Base-by-base conservation (phyloP, 805 yeast genomes). In the Metschnikowia continentalis region DNA sequence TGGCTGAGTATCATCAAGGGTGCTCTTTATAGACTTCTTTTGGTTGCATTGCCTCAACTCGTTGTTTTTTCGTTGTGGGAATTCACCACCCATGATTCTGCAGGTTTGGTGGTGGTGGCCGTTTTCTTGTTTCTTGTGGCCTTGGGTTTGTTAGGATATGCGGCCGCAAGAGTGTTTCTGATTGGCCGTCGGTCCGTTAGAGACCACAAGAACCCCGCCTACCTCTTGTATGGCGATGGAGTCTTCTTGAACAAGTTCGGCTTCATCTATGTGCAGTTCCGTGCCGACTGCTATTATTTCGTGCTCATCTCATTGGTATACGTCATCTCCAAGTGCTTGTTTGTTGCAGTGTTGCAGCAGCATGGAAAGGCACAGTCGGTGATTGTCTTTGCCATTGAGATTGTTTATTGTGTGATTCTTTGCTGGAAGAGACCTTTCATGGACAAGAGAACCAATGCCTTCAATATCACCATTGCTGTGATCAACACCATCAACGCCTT, bases 391-490 rank as follows among this genome's bases (percentile, higher is more conserved):
- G 83, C 76, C 15, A 74, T 88, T 54, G 98, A 94, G 66, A 71
- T 92, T 48, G 58, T 80, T 20, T 90, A 85, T 69, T 82, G 88
- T 54, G 78, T 78, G 35, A 74, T 75, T 0, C 61, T 90, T 26
- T 84, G 90, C 62, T 80, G 81, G 78, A 71, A 79, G 50, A 81
- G 94, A 68, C 99, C 99, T 10, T 94, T 81, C 68, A 84, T 94
- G 91, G 97, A 94, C 71, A 90, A 86, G 69, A 80, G 96, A 71
- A 91, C 98, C 33, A 94, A 94, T 61, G 84, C 82, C n/a, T 88
- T 90, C 80, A 92, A 91, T 70, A 92, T 94, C 60, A 78, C 88
- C 44, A 88, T 92, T 60, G 84, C 89, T 36, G 79, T 87, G 43
- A 83, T 94, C 58, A 87, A 83, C 64, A 79, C 90, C 50, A 70